Evolutionary conservation across 768 basidiomycete genomes (phyloP), one percentile per base, ranked within the genome.

Genomic region (Cyclocybe cylindracea): DNA sequence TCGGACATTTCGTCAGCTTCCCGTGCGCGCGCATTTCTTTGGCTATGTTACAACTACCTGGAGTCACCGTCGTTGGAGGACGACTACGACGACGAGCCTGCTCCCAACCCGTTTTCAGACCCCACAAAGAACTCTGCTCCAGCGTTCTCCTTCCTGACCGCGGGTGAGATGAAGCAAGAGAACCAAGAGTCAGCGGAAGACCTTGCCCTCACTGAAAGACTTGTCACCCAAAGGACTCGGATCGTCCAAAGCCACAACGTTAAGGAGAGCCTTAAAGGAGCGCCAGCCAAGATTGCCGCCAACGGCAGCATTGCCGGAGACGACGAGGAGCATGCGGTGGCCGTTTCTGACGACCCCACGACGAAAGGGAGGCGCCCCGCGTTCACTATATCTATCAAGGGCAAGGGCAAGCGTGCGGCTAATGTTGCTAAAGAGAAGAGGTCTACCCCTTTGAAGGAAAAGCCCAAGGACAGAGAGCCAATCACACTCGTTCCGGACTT

Each of bases 21-120:
- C 46, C 87, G 94, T 39, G 91, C 89, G 6, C 78, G 72, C 39
- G 89, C 87, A 2, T 93, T 96, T 67, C 79, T 96, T 29, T 93
- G 89, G 87, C 77, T 94, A 49, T 79, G 93, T 62, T 94, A 83
- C 70, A 83, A 87, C 62, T 89, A 90, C 63, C 77, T 89, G 54
- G 88, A 91, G 63, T 68, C 69, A 10, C 64, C 69, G 8, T 59
- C 66, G 4, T 56, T 67, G 29, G 71, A 70, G 36, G 73, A 77
- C 37, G 70, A 78, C 55, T 70, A 77, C 43, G 72, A 77, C 57
- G 66, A 65, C 34, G 68, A 70, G 18, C 61, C 64, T 35, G 60
- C 61, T 5, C 50, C 56, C 8, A 89, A 89, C 57, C 85, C 87
- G 0, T 90, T 90, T 62, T 74, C 80, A 38, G 81, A 84, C 60